Evolutionary conservation across 768 basidiomycete genomes (phyloP).

Genomic region (Termitomyces eurrhizus): DNA sequence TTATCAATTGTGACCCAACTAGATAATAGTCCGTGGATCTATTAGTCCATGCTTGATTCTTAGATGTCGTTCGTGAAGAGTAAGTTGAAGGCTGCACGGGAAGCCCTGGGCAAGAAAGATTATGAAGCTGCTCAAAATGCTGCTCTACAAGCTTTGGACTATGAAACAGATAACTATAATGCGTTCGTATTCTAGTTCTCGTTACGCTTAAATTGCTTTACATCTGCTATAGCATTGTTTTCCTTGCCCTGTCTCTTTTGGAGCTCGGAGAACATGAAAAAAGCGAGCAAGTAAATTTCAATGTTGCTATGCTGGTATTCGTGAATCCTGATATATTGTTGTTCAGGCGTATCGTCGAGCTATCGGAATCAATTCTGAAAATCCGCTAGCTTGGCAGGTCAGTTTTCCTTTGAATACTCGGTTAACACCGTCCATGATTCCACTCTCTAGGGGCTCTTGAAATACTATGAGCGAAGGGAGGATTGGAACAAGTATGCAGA

Average conservation of each 20-base stretch:
- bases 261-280: conserved; percentile 67
- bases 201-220: not conserved
- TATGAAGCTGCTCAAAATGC: conserved; percentile 63
- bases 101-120: conserved; percentile 73
- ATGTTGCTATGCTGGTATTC: conserved; percentile 1
- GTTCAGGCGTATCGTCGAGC: conserved; percentile 76
- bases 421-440: not conserved
- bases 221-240: conserved; percentile 60
- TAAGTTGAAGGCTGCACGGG: conserved; percentile 78
- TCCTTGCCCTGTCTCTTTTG: conserved; percentile 74
- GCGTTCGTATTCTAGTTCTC: conserved; percentile 54
- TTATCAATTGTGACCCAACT: not conserved
- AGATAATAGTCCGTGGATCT: not conserved
- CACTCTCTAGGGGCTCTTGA: conserved; percentile 59
- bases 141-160: conserved; percentile 62
- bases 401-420: conserved; percentile 9
- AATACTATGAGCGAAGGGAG: conserved; percentile 63
- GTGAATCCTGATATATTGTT: conserved; percentile 12
- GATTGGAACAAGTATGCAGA: conserved; percentile 57
- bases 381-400: conserved; percentile 85
- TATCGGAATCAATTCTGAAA: conserved; percentile 60
- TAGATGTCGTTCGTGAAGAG: conserved; percentile 54
- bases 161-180: conserved; percentile 81
- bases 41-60: not conserved
- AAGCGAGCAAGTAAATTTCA: conserved; percentile 78